Percentiles rank a stretch among this genome's conserved stretches.
Conservation (phyloP, 106 monocot species). For the Phalaenopsis aphrodite region DNA sequence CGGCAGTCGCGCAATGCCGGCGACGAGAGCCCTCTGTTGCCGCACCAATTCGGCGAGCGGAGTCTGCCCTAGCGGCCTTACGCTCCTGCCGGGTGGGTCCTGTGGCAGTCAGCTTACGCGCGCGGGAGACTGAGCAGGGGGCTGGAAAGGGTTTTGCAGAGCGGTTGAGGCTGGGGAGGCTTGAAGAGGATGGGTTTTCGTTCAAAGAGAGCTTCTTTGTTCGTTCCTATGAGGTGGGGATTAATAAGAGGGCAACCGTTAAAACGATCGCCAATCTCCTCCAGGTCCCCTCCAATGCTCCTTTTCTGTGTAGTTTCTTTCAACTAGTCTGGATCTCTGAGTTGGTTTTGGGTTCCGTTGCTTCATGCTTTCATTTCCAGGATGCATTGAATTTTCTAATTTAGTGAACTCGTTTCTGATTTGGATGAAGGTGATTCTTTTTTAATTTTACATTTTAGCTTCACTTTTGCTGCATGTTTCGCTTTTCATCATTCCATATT, state of each 20-base stretch:
- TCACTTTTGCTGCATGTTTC: too few species aligned
- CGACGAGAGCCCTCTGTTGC: background rate
- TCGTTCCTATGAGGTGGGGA: conserved; percentile 86
- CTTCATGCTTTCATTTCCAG: background rate
- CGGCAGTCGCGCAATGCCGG: conserved; percentile 10
- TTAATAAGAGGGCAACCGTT: conserved; percentile 97
- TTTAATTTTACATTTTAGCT: too few species aligned
- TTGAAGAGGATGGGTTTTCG: conserved; percentile 76
- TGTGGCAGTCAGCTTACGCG: background rate
- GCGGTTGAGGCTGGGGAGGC: conserved; percentile 65
- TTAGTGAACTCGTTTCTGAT: too few species aligned
- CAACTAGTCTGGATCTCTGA: background rate
- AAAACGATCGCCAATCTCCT: conserved; percentile 96
- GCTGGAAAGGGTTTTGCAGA: conserved; percentile 38
- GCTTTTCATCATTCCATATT: too few species aligned
- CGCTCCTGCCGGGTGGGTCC: background rate
- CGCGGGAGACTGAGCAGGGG: background rate
- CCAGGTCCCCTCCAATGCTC: conserved; percentile 35
- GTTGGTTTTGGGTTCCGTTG: background rate
- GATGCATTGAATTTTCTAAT: too few species aligned
- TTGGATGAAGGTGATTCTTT: too few species aligned
- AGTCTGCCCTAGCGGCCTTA: background rate
- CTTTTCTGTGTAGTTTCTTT: background rate
- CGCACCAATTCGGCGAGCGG: background rate
- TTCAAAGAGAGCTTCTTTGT: conserved; percentile 96